A percentile compares a stretch with the other conserved stretches of the same genome.
Evolutionary conservation across 176 grass and related monocot species (phyloP).

Genomic region (Leersia perrieri): DNA sequence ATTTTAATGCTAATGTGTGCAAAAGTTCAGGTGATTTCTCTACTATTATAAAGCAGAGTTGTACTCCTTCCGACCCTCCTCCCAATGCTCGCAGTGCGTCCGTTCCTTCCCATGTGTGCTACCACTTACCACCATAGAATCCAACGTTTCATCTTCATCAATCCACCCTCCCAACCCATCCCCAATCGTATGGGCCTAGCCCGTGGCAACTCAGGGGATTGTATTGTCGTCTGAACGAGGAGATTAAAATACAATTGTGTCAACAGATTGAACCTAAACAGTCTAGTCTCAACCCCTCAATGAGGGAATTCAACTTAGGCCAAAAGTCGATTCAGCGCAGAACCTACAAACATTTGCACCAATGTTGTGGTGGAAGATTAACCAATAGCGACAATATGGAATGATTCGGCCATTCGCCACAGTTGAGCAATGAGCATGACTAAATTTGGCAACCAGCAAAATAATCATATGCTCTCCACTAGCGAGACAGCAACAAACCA

Average conservation of each 20-base stretch:
- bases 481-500: not conserved
- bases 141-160: too few relatives aligned
- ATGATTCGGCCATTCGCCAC: conserved; percentile 7
- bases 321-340: not conserved
- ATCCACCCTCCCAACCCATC: too few relatives aligned
- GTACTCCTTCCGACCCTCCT: too few relatives aligned
- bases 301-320: not conserved
- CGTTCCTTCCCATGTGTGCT: too few relatives aligned
- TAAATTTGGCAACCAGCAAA: not conserved
- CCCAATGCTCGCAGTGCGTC: too few relatives aligned
- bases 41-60: too few relatives aligned
- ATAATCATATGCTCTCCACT: not conserved
- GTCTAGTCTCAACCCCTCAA: not conserved
- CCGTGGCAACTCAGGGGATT: too few relatives aligned
- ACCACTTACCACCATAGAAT: too few relatives aligned
- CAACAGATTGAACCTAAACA: not conserved
- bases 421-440: not conserved
- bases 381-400: not conserved
- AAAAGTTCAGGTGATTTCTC: conserved; percentile 1
- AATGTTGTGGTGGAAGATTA: not conserved
- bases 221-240: not conserved
- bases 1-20: not conserved
- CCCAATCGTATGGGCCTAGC: too few relatives aligned
- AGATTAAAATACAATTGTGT: not conserved
- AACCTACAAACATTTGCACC: not conserved